A percentile compares a stretch with the other conserved stretches of the same genome.
These are phyloP conservation scores for Stylosanthes scabra DNA, from an alignment of 331 rosid species.

Conservation along the genomic window DNA sequence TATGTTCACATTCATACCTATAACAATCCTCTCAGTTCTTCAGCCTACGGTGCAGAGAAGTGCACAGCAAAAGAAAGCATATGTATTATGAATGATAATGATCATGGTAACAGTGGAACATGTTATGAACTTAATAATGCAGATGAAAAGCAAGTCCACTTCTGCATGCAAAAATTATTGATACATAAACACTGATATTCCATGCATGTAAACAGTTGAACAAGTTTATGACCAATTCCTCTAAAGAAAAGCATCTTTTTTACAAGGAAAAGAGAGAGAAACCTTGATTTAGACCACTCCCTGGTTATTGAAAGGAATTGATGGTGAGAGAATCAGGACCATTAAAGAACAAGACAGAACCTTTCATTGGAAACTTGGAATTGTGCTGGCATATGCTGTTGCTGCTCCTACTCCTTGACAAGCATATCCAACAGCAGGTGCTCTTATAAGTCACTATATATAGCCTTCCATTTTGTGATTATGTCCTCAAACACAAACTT, in stretches of 20 bases:
- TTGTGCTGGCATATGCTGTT: slow-evolving; percentile 58
- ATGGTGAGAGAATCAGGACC: slow-evolving; percentile 37
- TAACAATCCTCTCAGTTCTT: not conserved
- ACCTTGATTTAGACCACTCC: slow-evolving; percentile 32
- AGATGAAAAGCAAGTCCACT: not conserved
- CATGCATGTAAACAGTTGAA: slow-evolving; percentile 19
- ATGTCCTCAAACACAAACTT: slow-evolving; percentile 32
- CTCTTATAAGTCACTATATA: slow-evolving; percentile 43
- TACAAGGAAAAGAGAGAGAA: slow-evolving; percentile 2
- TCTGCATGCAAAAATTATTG: slow-evolving; percentile 11
- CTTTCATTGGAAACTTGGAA: slow-evolving; percentile 29
- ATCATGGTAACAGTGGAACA: not conserved
- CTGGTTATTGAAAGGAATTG: slow-evolving; percentile 1
- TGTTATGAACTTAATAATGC: not conserved
- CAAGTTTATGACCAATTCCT: not conserved
- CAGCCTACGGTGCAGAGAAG: not conserved
- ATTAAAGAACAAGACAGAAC: slow-evolving; percentile 36
- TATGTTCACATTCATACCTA: not conserved
- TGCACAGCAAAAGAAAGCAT: not conserved
- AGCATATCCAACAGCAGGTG: slow-evolving; percentile 69
- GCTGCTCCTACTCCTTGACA: slow-evolving; percentile 14
- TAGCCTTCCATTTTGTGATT: slow-evolving; percentile 14
- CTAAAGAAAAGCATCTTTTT: slow-evolving; percentile 32
- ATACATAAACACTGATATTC: not conserved
- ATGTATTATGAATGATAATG: not conserved